Evolutionary conservation across 2,329 filamentous ascomycete genomes (phyloP), one percentile per base, ranked within the genome.

Genomic region (Nothopassalora personata): DNA sequence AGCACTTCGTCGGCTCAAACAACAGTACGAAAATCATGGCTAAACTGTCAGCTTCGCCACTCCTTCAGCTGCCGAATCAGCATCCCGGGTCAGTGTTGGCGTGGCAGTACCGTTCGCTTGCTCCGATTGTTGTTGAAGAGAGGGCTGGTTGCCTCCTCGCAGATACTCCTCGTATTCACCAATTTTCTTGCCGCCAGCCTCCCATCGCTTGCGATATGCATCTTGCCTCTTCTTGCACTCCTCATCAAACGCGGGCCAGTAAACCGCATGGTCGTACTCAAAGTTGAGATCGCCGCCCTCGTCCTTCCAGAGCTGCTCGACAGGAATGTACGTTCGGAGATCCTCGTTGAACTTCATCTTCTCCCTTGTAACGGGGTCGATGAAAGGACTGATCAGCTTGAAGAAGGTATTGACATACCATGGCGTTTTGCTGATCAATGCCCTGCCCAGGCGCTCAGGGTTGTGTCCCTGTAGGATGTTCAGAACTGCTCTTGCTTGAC

Each of bases 261-360:
- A 99, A 15, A 80, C 75, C 1, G 81, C 77, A 76, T 99, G 94
- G 70, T 96, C 89, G 74, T 99, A 99, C 69, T 91, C 87, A 72
- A 99, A 97, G 60, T 92, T 83, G 62, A 96, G 83, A 53, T 90
- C 83, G 59, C 94, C 93, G 51, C 87, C 86, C 68, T 89, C 86
- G 58, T 86, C 81, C 68, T 86, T 87, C 86, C 91, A 89, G 55
- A 99, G 83, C 73, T 97, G 93, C 68, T 87, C 81, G 7, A 86
- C 76, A 5, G 91, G 91, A 19, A 99, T 88, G 73, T 91, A 91
- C 66, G 89, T 80, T 66, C 82, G 82, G 79, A 96, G 86, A 71
- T 95, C 89, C 74, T 96, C 91, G 79, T 97, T 97, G 82, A 96
- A 97, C 79, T 94, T 95, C 78, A 99, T 86, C 81, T 99, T 99